Evolutionary conservation across 352 stramenopile species (phyloP), one percentile per base, ranked within the genome.

Genomic region (Globisporangium alternatum): DNA sequence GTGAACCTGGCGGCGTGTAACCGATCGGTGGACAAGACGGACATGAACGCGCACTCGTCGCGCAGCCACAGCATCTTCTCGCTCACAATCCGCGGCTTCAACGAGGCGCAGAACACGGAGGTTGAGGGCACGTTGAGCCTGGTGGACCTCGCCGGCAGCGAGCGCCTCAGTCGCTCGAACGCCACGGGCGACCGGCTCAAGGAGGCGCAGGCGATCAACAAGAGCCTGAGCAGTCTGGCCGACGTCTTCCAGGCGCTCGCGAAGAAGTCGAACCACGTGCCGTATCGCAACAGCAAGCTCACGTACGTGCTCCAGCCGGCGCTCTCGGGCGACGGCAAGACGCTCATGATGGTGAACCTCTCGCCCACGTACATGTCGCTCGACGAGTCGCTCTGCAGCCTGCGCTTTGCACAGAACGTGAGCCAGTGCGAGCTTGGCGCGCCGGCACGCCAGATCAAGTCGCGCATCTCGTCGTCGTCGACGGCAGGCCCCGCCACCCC

Each of bases 281-380:
- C 98, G 49, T 99, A 99, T 83, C 83, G 98, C 54, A 99, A 99
- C 78, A 98, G 89, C 43, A 99, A 99, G 75, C 83, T 99, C 22
- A 99, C 98, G 25, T 99, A 99, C 74, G 88, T 99, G 43, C 84
- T 99, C 22, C 97, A 99, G 81, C 97, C 98, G 55, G 98, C 96
- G 65, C 88, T 99, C 6, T 98, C 95, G 65, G 97, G 97, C 10
- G 96, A 99, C 78, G 97, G 97, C 45, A 99, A 99, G 82, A 99
- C 97, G 65, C 83, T 99, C 44, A 99, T 99, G 97, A 99, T 99
- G 86, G 97, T 99, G 45, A 99, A 99, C 73, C 75, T 99, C 30
- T 98, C 94, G 69, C 97, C 98, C 3, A 99, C 97, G 21, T 83
- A 91, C 31, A 79, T 87, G 49, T 99, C 96, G 61, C 80, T 98